Percentiles rank a stretch among this genome's conserved stretches.
These are phyloP conservation scores for Podaxis sp. DNA, from an alignment of 768 basidiomycete species.

Conservation along the genomic window DNA sequence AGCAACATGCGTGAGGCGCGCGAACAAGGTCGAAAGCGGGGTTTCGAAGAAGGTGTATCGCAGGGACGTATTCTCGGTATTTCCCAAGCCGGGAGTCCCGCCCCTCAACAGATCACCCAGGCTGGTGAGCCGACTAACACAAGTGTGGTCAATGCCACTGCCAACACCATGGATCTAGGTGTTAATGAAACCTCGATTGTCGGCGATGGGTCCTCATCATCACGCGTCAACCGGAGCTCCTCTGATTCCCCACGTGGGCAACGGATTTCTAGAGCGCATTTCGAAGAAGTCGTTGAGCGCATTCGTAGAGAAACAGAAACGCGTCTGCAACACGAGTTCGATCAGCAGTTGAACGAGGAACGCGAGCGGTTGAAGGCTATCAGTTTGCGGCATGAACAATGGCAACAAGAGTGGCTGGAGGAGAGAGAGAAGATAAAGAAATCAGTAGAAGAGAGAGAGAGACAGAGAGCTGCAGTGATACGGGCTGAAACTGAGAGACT, in stretches of 20 bases:
- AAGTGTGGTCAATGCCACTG: neutral
- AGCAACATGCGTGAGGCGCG: conserved; percentile 1
- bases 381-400: neutral
- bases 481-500: neutral
- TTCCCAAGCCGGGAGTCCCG: neutral
- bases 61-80: neutral
- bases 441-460: neutral
- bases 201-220: neutral
- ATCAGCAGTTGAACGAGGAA: neutral
- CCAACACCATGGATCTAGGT: neutral
- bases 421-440: neutral
- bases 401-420: neutral
- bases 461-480: neutral
- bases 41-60: conserved; percentile 2
- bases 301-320: neutral
- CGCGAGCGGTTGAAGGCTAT: neutral
- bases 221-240: neutral
- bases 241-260: neutral
- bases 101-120: neutral
- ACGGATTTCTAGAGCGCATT: neutral
- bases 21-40: conserved; percentile 7
- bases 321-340: conserved; percentile 1
- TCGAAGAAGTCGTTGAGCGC: neutral
- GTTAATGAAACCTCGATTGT: neutral
- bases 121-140: neutral